phyloP scores from a whole-genome alignment of 768 basidiomycete genomes.

The Clavaria fumosa region DNA sequence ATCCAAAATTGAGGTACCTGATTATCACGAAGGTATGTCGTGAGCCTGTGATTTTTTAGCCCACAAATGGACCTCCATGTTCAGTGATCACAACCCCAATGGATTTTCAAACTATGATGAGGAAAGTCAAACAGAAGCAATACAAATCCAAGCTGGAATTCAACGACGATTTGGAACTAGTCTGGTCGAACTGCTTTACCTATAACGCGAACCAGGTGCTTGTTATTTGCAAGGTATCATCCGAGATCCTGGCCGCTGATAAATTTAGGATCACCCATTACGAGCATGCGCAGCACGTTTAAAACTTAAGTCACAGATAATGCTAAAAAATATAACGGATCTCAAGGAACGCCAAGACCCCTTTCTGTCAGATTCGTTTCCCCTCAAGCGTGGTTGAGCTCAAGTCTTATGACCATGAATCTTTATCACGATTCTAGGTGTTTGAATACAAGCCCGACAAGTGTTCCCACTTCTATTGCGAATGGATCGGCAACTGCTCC shows the following conservation, averaged over 20 bases:
- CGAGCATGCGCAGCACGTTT: conserved; percentile 70
- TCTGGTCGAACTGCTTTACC: conserved; percentile 89
- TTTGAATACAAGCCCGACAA: no score
- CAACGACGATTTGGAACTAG: conserved; percentile 85
- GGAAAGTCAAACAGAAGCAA: conserved; percentile 80
- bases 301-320: conserved; percentile 67
- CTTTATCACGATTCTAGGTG: no score
- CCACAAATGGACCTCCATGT: no score
- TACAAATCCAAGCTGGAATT: conserved; percentile 95
- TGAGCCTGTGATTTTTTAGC: no score
- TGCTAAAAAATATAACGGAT: conserved; percentile 83
- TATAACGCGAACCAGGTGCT: conserved; percentile 87
- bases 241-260: neutral
- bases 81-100: conserved; percentile 91
- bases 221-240: conserved; percentile 7
- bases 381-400: no score
- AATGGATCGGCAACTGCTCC: no score
- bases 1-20: conserved; percentile 74
- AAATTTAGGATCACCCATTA: conserved; percentile 60
- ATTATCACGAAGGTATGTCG: conserved; percentile 78
- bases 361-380: conserved; percentile 31
- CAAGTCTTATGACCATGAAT: no score
- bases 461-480: no score
- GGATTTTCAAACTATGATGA: conserved; percentile 88
- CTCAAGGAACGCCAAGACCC: conserved; percentile 69